These are phyloP conservation scores for Dryadomyces quercivorus DNA, from an alignment of 2,329 filamentous ascomycete species.

Conservation along the genomic window DNA sequence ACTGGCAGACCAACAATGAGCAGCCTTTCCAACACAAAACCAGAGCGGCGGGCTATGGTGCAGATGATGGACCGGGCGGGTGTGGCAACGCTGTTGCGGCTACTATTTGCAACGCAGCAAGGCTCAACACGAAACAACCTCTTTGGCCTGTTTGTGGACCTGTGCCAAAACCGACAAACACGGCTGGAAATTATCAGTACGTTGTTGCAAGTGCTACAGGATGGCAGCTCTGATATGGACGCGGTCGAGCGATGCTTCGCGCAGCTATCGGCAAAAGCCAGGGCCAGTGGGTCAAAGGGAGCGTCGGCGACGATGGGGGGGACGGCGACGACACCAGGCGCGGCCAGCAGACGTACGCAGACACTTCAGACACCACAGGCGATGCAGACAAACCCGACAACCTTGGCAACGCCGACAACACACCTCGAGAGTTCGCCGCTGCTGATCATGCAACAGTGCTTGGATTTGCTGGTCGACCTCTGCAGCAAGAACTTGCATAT, in stretches of 20 bases:
- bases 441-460: conserved; percentile 89
- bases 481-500: conserved; percentile 78
- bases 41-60: conserved; percentile 66
- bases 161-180: conserved; percentile 95
- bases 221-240: conserved; percentile 84
- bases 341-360: conserved; percentile 17
- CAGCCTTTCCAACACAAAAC: background rate
- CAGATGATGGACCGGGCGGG: conserved; percentile 97
- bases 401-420: conserved; percentile 33
- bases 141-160: conserved; percentile 77
- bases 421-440: conserved; percentile 86
- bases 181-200: conserved; percentile 88
- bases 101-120: conserved; percentile 95
- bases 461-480: conserved; percentile 73
- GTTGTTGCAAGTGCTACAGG: conserved; percentile 83
- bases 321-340: conserved; percentile 62
- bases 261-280: conserved; percentile 76
- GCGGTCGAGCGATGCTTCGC: conserved; percentile 94
- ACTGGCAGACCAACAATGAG: background rate
- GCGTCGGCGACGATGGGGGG: conserved; percentile 17
- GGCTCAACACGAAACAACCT: conserved; percentile 74
- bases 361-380: conserved; percentile 36
- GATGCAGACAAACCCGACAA: conserved; percentile 52
- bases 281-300: background rate
- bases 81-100: conserved; percentile 86